Evolutionary conservation across 306 rosid genomes (phyloP).

Genomic region (Casuarina glauca): DNA sequence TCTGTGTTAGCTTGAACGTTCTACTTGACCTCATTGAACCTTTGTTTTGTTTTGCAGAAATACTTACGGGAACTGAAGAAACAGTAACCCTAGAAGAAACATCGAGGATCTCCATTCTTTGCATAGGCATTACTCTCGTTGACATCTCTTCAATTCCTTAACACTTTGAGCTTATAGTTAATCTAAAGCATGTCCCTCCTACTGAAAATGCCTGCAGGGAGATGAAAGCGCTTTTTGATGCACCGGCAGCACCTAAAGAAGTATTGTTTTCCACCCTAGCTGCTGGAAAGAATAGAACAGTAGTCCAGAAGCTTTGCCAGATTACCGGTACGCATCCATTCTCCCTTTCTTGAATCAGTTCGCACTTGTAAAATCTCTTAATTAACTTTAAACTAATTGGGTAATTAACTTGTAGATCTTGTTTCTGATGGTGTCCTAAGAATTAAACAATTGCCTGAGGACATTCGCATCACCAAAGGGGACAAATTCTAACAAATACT

Average conservation of each 20-base stretch:
- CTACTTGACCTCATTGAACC: constrained; percentile 10
- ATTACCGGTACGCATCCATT: constrained; percentile 58
- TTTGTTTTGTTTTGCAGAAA: constrained; percentile 48
- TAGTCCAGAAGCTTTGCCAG: constrained; percentile 72
- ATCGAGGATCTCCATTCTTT: constrained; percentile 53
- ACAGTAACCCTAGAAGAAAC: constrained; percentile 66
- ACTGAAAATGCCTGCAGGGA: constrained; percentile 48
- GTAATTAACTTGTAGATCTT: constrained; percentile 45
- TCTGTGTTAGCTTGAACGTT: constrained; percentile 18
- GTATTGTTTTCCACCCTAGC: constrained; percentile 67
- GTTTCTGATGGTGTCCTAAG: constrained; percentile 9
- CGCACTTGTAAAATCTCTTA: background rate
- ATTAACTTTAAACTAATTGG: background rate
- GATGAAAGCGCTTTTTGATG: constrained; percentile 68
- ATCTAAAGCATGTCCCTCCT: constrained; percentile 11
- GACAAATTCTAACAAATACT: too few species aligned
- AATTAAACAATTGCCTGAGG: too few species aligned
- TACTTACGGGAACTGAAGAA: constrained; percentile 74
- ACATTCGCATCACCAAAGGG: too few species aligned
- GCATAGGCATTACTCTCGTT: constrained; percentile 44
- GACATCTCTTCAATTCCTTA: constrained; percentile 4
- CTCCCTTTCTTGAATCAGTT: background rate
- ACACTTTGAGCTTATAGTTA: background rate
- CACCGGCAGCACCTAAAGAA: constrained; percentile 61
- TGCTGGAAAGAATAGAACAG: constrained; percentile 63